A percentile compares a stretch with the other conserved stretches of the same genome.
Evolutionary conservation across 345 rosid species (phyloP).

Genomic region (Camelina sativa): DNA sequence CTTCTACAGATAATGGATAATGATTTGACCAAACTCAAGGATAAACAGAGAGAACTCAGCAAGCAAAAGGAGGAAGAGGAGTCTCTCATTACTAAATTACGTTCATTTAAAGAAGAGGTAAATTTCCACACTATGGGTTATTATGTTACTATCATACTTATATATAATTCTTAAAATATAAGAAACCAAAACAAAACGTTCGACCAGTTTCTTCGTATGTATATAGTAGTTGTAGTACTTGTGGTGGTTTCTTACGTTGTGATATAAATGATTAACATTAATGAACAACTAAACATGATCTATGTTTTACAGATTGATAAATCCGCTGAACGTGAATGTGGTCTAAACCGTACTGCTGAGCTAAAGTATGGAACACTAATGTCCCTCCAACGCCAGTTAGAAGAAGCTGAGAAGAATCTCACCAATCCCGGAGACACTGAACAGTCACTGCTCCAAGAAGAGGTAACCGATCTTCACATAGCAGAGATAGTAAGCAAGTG

Average conservation of each 20-base stretch:
- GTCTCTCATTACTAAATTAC: slow-evolving; percentile 66
- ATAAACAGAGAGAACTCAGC: slow-evolving; percentile 67
- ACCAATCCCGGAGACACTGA: slow-evolving; percentile 66
- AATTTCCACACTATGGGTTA: background rate
- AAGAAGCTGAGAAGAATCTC: slow-evolving; percentile 82
- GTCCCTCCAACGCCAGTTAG: slow-evolving; percentile 82
- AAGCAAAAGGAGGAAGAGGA: slow-evolving; percentile 76
- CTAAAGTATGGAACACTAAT: slow-evolving; percentile 84
- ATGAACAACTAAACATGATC: slow-evolving; percentile 22
- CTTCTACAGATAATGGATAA: slow-evolving; percentile 70
- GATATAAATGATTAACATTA: background rate
- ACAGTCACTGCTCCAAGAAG: slow-evolving; percentile 50
- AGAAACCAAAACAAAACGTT: too few relatives aligned
- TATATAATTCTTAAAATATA: background rate
- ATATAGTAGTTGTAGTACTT: background rate
- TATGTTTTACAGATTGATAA: slow-evolving; percentile 62
- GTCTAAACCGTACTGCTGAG: slow-evolving; percentile 81
- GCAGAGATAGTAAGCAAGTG: slow-evolving; percentile 93
- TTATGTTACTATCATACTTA: background rate
- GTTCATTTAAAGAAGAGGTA: slow-evolving; percentile 93
- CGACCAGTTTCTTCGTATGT: too few relatives aligned
- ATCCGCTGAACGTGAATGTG: slow-evolving; percentile 90
- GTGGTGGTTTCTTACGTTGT: background rate
- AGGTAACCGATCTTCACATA: slow-evolving; percentile 82
- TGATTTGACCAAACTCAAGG: slow-evolving; percentile 62